Base-by-base conservation (phyloP, 805 yeast species). In the Saturnispora mendoncae region DNA sequence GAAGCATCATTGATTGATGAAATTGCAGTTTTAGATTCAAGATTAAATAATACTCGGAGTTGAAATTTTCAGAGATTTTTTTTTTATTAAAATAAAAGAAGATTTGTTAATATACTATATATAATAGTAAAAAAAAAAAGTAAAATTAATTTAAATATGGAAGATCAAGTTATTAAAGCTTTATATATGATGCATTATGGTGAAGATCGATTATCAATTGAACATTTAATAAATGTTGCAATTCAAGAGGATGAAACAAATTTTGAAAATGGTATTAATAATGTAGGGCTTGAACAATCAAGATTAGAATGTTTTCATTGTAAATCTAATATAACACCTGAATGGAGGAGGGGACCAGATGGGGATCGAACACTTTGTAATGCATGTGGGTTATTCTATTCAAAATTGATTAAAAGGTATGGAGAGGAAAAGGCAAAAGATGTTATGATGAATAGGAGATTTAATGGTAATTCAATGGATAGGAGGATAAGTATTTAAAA, bases 1-100 rank as follows among this genome's bases (percentile, higher is more conserved):
- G 97, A 88, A 57, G 95, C 95, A 19, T 82, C 88, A 55, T 66
- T 88, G 53, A 81, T 81, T 54, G 88, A 82, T 50, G 95, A 87
- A 53, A 83, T 88, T 52, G 87, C 79, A 4, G 78, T 80, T 49
- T 69, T 86, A 50, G 88, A 86, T 61, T 78, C 85, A 10, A 72
- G 82, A 50, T 57, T 79, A 24, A 40, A 40, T 18, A 32, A 15
- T 19, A 27, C 40, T 18, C 34, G 35, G 27, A 37, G 35, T 29
- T 37, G 35, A 20, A 9, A 17, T 7, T 7, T 14, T 8, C 21
- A 21, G 5, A 31, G 29, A 34, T 19, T 13, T 9, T 14, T 13
- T 10, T 25, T 34, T n/a, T 14, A 25, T 9, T n/a, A 17, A 14
- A 24, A 35, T 10, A 7, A 34, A 19, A 29, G n/a, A 12, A 14